Base-by-base conservation (phyloP, 306 rosid species). In the Nissolia schottii region DNA sequence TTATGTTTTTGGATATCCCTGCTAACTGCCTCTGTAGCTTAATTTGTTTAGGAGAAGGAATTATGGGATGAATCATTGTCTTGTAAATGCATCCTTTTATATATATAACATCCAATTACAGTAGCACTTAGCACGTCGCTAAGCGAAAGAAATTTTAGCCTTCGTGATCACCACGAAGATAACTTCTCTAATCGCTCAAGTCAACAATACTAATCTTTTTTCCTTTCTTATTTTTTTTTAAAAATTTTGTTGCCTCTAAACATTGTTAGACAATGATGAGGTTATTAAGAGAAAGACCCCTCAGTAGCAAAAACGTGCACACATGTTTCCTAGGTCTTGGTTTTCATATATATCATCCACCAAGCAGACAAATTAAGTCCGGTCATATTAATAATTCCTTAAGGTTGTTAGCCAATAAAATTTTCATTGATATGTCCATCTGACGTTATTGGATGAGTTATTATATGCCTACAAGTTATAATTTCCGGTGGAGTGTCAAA, bases 161-260 rank as follows among this genome's bases (percentile, higher is more conserved):
- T 87, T 84, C 82, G 89, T 90, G 96, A 85, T 22, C 41, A 29
- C 82, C 91, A 84, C 89, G 81, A 84, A 82, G 68, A 61, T 75
- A 38, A 62, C 28, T 74, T 56, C 25, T 63, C 70, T 73, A 25
- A 32, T 71, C 71, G 70, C 43, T 79, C 12, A 45, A 75, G 71
- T 79, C 84, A 60, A 71, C 34, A 71, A n/a, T 59, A 53, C 60
- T 75, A 35, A 60, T 34, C 19, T 9, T 49, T 1, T 14, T 51
- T 14, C 1, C 3, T 6, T 11, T 2, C 13, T 16, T n/a, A n/a
- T n/a, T n/a, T n/a, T n/a, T n/a, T n/a, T n/a, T n/a, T n/a, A n/a
- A n/a, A n/a, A n/a, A n/a, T 32, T 7, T 25, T 31, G 31, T 29
- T 38, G 40, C 7, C 50, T 18, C 0, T 3, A 20, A 28, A 70